Percentiles rank a stretch among this genome's conserved stretches.
Conservation (phyloP, 1,139 yeast genomes). For the Tardiomyces blankii region DNA sequence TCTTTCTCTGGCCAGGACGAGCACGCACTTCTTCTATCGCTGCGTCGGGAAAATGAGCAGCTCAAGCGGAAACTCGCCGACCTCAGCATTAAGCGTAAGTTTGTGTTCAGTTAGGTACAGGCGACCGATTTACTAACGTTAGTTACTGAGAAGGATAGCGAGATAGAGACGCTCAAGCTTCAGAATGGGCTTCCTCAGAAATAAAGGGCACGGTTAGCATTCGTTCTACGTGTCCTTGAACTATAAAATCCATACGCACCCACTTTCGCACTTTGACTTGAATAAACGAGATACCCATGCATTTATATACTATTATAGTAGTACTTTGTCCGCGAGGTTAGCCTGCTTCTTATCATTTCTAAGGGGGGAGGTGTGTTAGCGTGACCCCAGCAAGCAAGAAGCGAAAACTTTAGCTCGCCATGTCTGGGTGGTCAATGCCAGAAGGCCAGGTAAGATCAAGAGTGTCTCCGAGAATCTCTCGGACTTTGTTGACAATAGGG, state of each 20-base stretch:
- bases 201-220: not conserved
- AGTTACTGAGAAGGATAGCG: slow-evolving; percentile 21
- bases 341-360: too few species aligned
- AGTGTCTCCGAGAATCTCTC: slow-evolving; percentile 37
- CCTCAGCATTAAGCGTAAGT: slow-evolving; percentile 18
- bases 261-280: too few species aligned
- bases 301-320: not conserved
- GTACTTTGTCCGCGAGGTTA: not conserved
- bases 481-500: slow-evolving; percentile 27
- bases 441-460: slow-evolving; percentile 63
- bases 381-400: too few species aligned
- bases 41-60: slow-evolving; percentile 23
- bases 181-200: not conserved
- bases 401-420: too few species aligned
- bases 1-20: slow-evolving; percentile 4
- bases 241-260: too few species aligned
- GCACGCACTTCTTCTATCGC: slow-evolving; percentile 5
- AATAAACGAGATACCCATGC: not conserved
- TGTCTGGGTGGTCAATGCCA: slow-evolving; percentile 37
- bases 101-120: not conserved
- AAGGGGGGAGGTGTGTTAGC: too few species aligned
- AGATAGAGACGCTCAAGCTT: slow-evolving; percentile 16
- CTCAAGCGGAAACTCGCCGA: slow-evolving; percentile 24
- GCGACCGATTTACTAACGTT: slow-evolving; percentile 2
- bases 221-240: too few species aligned